Evolutionary conservation across 1,139 yeast species (phyloP), one percentile per base, ranked within the genome.

Genomic region (Magnusiomyces tetraspermus): DNA sequence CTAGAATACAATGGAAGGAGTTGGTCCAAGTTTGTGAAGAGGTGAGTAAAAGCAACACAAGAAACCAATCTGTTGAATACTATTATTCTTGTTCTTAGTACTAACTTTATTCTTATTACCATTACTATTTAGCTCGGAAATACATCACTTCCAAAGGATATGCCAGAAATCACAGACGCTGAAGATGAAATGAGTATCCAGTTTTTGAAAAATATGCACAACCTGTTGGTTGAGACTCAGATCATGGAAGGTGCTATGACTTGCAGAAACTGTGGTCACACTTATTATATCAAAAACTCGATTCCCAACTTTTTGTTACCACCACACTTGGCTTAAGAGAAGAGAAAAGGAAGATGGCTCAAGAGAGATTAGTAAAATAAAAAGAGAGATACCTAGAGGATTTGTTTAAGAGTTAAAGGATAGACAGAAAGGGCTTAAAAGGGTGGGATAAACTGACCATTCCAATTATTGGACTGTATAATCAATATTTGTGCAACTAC

Each of bases 221-320:
- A 76, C 3, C 72, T 92, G 58, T 75, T 94, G 57, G 71, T 92
- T 51, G 96, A 64, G 67, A 90, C 97, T 1, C 89, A 83, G 59
- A 86, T 92, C 54, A 68, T 76, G 21, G 92, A 89, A 61, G 99
- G 98, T 2, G 80, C 82, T 63, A 89, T 92, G 97, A 73, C 75
- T 19, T 92, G 99, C 67, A 76, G 79, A 30, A 84, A 83, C 69
- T 92, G 99, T 67, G 82, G 80, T 1, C 97, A 92, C 67, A 75
- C 85, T 17, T 94, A 90, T 70, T 80, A 84, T 71, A 86, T 92
- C 71, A 90, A 90, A 71, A 90, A 89, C 73, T 81, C 92, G 54
- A 89, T 92, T 62, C 97, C 99, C 49, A 92, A 92, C 74, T 86
- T 92, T 69, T 74, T 92, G 57, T 77, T 92, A 51, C 97, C 98